Conservation (phyloP, 768 basidiomycete genomes). For the Tulasnella sp. region DNA sequence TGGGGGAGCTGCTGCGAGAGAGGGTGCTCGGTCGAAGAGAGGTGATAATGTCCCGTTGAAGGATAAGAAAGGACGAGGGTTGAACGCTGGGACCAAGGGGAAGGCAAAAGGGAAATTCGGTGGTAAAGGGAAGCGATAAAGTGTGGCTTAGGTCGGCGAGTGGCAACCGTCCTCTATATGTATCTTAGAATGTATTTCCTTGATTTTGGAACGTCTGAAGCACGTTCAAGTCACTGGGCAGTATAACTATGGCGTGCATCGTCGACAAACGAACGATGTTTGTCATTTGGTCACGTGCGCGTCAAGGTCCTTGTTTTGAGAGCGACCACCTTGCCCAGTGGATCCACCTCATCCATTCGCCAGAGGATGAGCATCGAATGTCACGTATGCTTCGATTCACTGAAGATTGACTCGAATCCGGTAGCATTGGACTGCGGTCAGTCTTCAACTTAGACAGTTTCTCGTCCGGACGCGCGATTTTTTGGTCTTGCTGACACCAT, state of each 20-base stretch:
- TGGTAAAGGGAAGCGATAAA: not conserved
- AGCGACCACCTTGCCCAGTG: not conserved
- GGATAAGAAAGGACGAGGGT: slow-evolving; percentile 33
- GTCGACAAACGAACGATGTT: not conserved
- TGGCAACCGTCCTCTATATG: too few relatives aligned
- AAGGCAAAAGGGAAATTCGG: not conserved
- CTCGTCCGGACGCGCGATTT: not conserved
- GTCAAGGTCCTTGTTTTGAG: not conserved
- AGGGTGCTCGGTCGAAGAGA: slow-evolving; percentile 57
- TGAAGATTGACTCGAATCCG: not conserved
- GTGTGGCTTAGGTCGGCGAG: not conserved
- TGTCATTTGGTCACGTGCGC: not conserved
- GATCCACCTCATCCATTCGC: not conserved
- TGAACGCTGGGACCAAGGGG: not conserved
- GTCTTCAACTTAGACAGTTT: not conserved
- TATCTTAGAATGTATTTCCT: too few relatives aligned
- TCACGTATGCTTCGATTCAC: not conserved
- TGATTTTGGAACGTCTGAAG: too few relatives aligned
- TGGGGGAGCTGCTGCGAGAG: slow-evolving; percentile 24
- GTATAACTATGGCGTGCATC: too few relatives aligned
- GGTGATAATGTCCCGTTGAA: slow-evolving; percentile 40
- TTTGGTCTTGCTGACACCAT: too few relatives aligned
- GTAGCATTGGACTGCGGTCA: not conserved
- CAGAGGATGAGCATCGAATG: not conserved
- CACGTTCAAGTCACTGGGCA: too few relatives aligned